These are phyloP conservation scores for Penicillium pulvis DNA, from an alignment of 495 filamentous ascomycete species.

Conservation along the genomic window DNA sequence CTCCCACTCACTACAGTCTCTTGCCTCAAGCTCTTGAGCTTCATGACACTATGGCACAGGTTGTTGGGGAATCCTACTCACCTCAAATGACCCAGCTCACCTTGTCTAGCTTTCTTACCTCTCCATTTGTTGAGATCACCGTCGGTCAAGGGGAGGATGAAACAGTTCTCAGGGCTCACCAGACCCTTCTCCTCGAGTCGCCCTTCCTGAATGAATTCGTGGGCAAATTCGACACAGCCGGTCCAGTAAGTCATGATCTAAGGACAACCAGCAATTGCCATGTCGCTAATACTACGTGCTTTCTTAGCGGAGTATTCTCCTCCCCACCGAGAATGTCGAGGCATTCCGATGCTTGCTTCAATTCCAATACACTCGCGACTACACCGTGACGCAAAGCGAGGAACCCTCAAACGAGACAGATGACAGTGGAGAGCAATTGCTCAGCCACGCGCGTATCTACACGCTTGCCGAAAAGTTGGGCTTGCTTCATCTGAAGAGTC, in stretches of 20 bases:
- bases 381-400: constrained; percentile 70
- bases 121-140: constrained; percentile 76
- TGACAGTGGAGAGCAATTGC: constrained; percentile 71
- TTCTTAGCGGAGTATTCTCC: constrained; percentile 62
- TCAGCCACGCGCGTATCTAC: constrained; percentile 86
- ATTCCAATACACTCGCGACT: constrained; percentile 90
- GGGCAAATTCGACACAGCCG: constrained; percentile 52
- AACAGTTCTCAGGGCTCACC: constrained; percentile 74
- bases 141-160: constrained; percentile 64
- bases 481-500: constrained; percentile 68
- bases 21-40: background rate
- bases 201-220: constrained; percentile 71
- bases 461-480: constrained; percentile 82
- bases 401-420: constrained; percentile 63
- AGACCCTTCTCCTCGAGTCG: constrained; percentile 70
- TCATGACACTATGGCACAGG: constrained; percentile 3
- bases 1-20: background rate
- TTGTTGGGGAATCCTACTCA: background rate
- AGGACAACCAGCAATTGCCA: constrained; percentile 2
- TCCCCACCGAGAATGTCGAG: constrained; percentile 71
- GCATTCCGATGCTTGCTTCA: constrained; percentile 87
- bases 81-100: constrained; percentile 4
- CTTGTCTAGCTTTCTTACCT: constrained; percentile 56
- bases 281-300: background rate
- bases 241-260: constrained; percentile 26